A percentile compares a stretch with the other conserved stretches of the same genome.
phyloP scores from a whole-genome alignment of 805 yeast species.

The Candida coquimbonensis region DNA sequence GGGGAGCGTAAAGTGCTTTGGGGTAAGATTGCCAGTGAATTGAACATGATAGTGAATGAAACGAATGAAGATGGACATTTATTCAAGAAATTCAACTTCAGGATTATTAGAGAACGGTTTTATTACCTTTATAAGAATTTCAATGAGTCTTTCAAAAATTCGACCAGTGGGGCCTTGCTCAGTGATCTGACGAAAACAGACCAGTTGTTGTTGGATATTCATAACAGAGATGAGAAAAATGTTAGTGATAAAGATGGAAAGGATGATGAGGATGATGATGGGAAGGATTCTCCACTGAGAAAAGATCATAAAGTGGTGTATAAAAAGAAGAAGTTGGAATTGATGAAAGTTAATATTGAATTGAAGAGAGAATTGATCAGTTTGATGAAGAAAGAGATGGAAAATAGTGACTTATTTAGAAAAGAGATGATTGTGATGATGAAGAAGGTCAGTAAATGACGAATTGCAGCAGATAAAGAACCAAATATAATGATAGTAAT shows the following conservation, averaged over 20 bases:
- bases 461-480: not conserved
- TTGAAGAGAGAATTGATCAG: slow-evolving; percentile 7
- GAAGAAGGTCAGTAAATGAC: not conserved
- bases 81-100: not conserved
- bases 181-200: not conserved
- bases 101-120: slow-evolving; percentile 6
- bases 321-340: not conserved
- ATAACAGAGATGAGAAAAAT: slow-evolving; percentile 1
- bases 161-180: not conserved
- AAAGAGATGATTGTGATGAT: not conserved
- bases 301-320: not conserved
- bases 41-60: not conserved
- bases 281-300: too few relatives aligned
- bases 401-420: not conserved
- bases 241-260: not conserved
- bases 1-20: slow-evolving; percentile 4
- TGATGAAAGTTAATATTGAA: slow-evolving; percentile 8
- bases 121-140: slow-evolving; percentile 2
- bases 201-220: not conserved
- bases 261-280: not conserved
- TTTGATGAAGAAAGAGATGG: not conserved
- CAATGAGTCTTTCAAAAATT: not conserved
- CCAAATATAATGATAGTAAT: not conserved
- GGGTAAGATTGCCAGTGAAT: not conserved
- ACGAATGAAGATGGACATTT: too few relatives aligned